Evolutionary conservation across 169 alveolate genomes (phyloP).

Genomic region (Cryptosporidium xiaoi): DNA sequence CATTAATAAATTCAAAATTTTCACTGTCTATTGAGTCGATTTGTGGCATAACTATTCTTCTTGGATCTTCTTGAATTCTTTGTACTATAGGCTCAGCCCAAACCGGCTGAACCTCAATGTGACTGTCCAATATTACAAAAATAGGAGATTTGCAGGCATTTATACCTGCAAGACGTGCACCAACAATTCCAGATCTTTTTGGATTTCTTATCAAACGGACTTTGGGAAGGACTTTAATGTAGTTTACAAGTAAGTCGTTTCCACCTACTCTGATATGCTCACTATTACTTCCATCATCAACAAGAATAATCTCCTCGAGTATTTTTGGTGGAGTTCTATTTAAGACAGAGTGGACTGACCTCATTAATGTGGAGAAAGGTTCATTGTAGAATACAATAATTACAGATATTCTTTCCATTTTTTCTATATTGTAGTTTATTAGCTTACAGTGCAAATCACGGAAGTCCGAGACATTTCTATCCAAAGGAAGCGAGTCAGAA

Average conservation of each 20-base stretch:
- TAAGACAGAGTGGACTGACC: constrained; percentile 80
- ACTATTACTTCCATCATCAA: constrained; percentile 78
- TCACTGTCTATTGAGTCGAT: constrained; percentile 81
- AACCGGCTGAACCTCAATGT: constrained; percentile 79
- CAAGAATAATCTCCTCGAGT: constrained; percentile 77
- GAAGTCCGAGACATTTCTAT: constrained; percentile 76
- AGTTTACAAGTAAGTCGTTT: constrained; percentile 54
- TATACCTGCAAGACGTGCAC: constrained; percentile 81
- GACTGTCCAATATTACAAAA: constrained; percentile 81
- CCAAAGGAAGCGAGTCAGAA: constrained; percentile 80
- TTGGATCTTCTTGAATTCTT: constrained; percentile 76
- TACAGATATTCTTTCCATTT: constrained; percentile 78
- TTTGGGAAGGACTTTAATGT: constrained; percentile 73
- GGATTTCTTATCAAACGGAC: constrained; percentile 77
- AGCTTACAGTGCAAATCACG: constrained; percentile 70
- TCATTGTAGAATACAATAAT: constrained; percentile 80
- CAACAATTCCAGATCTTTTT: constrained; percentile 80
- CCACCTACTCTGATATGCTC: constrained; percentile 67
- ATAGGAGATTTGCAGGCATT: constrained; percentile 73
- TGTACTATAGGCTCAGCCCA: constrained; percentile 82
- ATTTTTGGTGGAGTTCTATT: constrained; percentile 79
- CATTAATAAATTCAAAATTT: constrained; percentile 76
- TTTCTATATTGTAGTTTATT: constrained; percentile 49
- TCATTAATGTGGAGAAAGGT: constrained; percentile 78
- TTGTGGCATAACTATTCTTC: constrained; percentile 81